Base-by-base conservation (phyloP, 2,329 filamentous ascomycete species). In the Cladophialophora psammophila region DNA sequence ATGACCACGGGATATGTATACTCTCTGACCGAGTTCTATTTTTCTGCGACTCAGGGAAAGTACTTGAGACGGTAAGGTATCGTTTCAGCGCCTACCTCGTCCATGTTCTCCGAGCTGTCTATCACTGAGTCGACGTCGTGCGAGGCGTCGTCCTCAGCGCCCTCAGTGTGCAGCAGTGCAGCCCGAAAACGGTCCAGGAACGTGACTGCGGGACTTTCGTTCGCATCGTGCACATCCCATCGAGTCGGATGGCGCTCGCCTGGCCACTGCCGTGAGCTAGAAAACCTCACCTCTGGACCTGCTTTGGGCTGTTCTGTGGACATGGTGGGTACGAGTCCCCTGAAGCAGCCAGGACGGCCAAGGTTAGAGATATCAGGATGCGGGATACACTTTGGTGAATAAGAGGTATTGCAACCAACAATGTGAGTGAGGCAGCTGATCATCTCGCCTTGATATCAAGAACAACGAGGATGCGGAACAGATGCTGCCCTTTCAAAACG, bases 1-100 rank as follows among this genome's bases (percentile, higher is more conserved):
- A 67, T 50, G 5, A 54, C 56, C 61, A 67, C 61, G 13, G 65
- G 65, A 61, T 67, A 67, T 8, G 65, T 67, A 32, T 67, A 67
- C 34, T 38, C 42, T 38, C 48, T 58, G 56, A 52, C 56, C n/a
- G 63, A 45, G 26, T 34, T n/a, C 63, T 65, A 35, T 48, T n/a
- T 12, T 34, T 9, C 7, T 38, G 26, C 34, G 35, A n/a, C 26
- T 63, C 31, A 63, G 53, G 36, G 9, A 36, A 50, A 35, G 34
- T 48, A 7, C 35, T 8, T 12, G 7, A 1, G 10, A 8, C 7
- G 35, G 35, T 8, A 36, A 5, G 35, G 35, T 3, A 36, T 36
- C 35, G 7, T 36, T 36, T 7, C 7, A 8, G 35, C 35, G 35
- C 35, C 5, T 36, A 36, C 35, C 35, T 36, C 35, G 35, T 20